Evolutionary conservation across 345 rosid species (phyloP), one percentile per base, ranked within the genome.

Genomic region (Balakata baccata): DNA sequence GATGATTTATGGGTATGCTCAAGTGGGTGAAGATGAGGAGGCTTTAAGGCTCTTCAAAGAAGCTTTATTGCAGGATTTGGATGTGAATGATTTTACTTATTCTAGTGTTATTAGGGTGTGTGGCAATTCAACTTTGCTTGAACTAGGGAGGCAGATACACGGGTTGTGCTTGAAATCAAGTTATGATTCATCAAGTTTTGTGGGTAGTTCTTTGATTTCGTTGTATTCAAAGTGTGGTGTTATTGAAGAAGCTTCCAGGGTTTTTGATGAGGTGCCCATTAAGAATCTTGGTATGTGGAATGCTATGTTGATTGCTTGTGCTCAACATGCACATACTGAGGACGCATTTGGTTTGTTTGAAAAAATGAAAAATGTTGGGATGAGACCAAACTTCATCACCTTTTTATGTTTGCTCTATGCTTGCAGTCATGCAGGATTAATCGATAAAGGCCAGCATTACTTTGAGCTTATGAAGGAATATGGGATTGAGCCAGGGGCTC

Each of bases 211-310:
- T 45, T 78, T 94, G 79, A 78, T 94, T 76, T 94, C 97, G 0
- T 78, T 94, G 77, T 92, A 94, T 77, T 89, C 97, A 0, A 90
- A 83, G 41, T 89, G 96, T 59, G 97, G 97, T 68, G 83, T 88
- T 68, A 70, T 92, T 3, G 91, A 85, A 83, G 94, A 75, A 53
- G 93, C 96, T 75, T 82, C 68, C 69, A 77, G 38, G 75, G 86
- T 87, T 73, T 92, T 92, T 12, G 14, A 82, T 6, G 93, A 92
- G 83, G 84, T 83, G 1, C 82, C 78, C 0, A 60, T 74, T 62
- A 89, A 83, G 82, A 92, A 90, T 77, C 92, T 94, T 6, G 96
- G 94, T 45, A 84, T 87, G 81, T 94, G 98, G 94, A 94, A 94
- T 61, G 88, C 98, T 2, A 88, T 94, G 97, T 77, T 89, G 69